Conservation (phyloP, 106 monocot species). For the Phalaenopsis equestris region DNA sequence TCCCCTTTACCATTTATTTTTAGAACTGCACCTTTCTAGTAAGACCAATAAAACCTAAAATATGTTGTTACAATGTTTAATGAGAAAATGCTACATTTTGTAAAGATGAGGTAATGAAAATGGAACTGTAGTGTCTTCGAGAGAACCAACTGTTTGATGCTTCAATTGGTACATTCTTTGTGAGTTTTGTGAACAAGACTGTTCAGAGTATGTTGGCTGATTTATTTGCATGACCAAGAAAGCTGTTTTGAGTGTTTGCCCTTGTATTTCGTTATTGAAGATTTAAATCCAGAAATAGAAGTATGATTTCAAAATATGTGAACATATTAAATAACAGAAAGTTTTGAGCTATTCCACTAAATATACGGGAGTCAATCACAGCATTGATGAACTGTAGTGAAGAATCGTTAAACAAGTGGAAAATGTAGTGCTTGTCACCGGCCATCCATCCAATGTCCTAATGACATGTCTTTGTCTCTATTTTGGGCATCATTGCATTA, state of each 20-base stretch:
- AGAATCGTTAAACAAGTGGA: too few relatives aligned
- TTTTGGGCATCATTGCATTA: too few relatives aligned
- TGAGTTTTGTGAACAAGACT: not conserved
- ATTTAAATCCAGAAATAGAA: not conserved
- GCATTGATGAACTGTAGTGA: not conserved
- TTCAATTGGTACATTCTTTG: not conserved
- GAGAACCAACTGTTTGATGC: too few relatives aligned
- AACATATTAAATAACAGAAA: not conserved
- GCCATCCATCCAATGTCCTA: too few relatives aligned
- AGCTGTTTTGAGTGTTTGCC: not conserved
- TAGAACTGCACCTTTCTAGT: not conserved
- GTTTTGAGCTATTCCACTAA: not conserved
- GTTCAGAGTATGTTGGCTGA: not conserved
- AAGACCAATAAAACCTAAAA: not conserved
- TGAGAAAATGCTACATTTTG: too few relatives aligned
- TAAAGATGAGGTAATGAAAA: too few relatives aligned
- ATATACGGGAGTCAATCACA: not conserved
- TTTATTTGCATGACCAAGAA: not conserved
- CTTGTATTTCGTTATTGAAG: not conserved
- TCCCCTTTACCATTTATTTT: not conserved
- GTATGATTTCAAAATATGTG: not conserved
- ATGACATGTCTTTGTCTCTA: too few relatives aligned
- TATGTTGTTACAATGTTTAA: not conserved
- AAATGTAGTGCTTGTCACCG: too few relatives aligned
- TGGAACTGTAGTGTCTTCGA: too few relatives aligned